These are phyloP conservation scores for Aspergillus sp. DNA, from an alignment of 2,329 filamentous ascomycete genomes.

Conservation along the genomic window DNA sequence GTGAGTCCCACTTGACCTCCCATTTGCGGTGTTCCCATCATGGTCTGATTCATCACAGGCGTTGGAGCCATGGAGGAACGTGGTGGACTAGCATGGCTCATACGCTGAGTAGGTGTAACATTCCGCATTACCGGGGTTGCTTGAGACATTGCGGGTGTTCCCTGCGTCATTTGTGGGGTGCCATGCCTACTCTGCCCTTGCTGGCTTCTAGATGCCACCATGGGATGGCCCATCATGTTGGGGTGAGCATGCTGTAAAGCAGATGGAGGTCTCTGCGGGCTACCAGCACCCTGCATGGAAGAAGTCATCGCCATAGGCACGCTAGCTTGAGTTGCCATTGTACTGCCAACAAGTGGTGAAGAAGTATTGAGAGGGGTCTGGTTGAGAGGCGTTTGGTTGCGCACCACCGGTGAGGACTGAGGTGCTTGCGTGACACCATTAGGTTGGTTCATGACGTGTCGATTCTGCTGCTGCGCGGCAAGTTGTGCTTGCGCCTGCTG, in stretches of 20 bases:
- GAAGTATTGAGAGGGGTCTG: slow-evolving; percentile 47
- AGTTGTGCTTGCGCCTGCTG: slow-evolving; percentile 48
- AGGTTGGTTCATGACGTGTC: slow-evolving; percentile 51
- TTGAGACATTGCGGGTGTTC: slow-evolving; percentile 47
- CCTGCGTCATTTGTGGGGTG: slow-evolving; percentile 49
- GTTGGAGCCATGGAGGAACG: slow-evolving; percentile 43
- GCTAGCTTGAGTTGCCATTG: slow-evolving; percentile 39
- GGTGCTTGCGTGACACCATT: slow-evolving; percentile 43
- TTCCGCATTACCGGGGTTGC: slow-evolving; percentile 50
- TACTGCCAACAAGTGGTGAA: slow-evolving; percentile 44
- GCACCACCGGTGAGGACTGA: slow-evolving; percentile 48
- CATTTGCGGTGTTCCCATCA: slow-evolving; percentile 43
- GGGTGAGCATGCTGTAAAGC: slow-evolving; percentile 50
- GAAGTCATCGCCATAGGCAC: slow-evolving; percentile 47
- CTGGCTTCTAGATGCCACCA: slow-evolving; percentile 46
- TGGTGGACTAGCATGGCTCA: slow-evolving; percentile 48
- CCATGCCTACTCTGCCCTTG: slow-evolving; percentile 49
- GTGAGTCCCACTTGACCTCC: slow-evolving; percentile 36
- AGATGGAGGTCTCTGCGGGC: slow-evolving; percentile 46
- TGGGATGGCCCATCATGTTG: slow-evolving; percentile 45
- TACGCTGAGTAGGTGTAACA: slow-evolving; percentile 47
- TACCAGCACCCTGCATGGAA: slow-evolving; percentile 48
- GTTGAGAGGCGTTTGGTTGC: slow-evolving; percentile 48
- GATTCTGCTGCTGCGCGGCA: slow-evolving; percentile 48
- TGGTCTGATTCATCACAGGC: slow-evolving; percentile 46